Conservation (phyloP, 768 basidiomycete species). For the Tulasnella sp. region DNA sequence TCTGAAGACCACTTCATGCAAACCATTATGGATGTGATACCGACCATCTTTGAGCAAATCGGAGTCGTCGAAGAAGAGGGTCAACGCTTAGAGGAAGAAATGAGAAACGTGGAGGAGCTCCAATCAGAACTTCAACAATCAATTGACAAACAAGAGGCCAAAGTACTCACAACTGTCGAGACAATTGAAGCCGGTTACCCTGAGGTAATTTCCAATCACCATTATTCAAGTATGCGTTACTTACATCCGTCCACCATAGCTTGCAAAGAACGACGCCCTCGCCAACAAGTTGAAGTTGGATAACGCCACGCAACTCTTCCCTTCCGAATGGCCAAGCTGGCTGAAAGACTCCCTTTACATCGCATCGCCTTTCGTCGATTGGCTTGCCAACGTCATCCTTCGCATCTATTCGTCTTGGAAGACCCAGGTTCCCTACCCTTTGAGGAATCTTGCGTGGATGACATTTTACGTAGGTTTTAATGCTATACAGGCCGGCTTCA, state of each 20-base stretch:
- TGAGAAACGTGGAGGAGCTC: background rate
- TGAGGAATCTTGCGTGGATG: background rate
- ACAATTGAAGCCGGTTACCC: conserved; percentile 15
- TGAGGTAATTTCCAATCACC: background rate
- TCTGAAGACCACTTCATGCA: background rate
- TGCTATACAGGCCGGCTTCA: background rate
- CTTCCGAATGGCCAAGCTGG: background rate
- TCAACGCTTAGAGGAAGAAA: background rate
- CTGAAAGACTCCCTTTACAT: background rate
- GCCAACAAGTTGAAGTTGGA: background rate
- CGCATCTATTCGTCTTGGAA: background rate
- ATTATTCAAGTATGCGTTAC: background rate
- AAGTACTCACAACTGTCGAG: conserved; percentile 1
- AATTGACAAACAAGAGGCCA: conserved; percentile 2
- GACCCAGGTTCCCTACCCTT: background rate
- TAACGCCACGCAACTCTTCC: conserved; percentile 10
- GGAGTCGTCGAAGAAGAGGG: conserved; percentile 1
- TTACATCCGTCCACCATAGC: background rate
- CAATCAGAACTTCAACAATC: background rate
- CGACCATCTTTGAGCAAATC: conserved; percentile 4
- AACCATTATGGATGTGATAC: background rate
- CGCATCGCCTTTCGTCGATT: background rate
- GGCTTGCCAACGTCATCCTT: conserved; percentile 6
- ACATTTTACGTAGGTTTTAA: background rate
- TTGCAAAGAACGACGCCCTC: background rate